Conservation (phyloP, 306 rosid genomes). For the Citrullus colocynthis region DNA sequence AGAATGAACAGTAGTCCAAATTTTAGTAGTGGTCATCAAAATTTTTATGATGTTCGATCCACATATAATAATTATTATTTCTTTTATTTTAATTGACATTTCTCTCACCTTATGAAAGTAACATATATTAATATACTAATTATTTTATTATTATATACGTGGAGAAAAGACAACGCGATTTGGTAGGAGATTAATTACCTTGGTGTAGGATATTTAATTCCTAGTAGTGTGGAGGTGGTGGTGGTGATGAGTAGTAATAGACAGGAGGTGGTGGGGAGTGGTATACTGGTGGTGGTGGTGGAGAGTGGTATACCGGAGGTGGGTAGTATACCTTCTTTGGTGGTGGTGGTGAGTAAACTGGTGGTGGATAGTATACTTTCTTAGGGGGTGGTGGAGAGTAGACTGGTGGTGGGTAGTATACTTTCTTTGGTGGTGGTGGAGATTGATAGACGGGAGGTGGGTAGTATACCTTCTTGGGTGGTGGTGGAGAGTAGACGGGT, state of each 20-base stretch:
- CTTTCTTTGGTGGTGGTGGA: background rate
- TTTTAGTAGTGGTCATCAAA: background rate
- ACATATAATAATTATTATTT: background rate
- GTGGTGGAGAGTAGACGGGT: background rate
- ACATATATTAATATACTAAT: background rate
- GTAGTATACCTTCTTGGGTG: background rate
- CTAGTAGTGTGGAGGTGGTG: constrained; percentile 11
- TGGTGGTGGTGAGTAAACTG: background rate
- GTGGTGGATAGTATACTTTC: background rate
- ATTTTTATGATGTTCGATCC: background rate
- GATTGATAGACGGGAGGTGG: background rate
- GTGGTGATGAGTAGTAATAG: background rate
- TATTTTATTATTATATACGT: background rate
- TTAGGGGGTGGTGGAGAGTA: background rate
- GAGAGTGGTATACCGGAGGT: background rate
- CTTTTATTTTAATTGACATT: background rate
- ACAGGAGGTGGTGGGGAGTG: background rate
- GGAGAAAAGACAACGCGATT: background rate
- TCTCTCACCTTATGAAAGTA: background rate
- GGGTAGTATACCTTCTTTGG: background rate
- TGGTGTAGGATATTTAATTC: background rate
- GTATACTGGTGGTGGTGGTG: background rate
- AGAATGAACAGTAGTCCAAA: background rate
- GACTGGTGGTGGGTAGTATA: background rate
- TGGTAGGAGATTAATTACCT: background rate